Conservation (phyloP, 768 basidiomycete genomes). For the Mycena amicta region DNA sequence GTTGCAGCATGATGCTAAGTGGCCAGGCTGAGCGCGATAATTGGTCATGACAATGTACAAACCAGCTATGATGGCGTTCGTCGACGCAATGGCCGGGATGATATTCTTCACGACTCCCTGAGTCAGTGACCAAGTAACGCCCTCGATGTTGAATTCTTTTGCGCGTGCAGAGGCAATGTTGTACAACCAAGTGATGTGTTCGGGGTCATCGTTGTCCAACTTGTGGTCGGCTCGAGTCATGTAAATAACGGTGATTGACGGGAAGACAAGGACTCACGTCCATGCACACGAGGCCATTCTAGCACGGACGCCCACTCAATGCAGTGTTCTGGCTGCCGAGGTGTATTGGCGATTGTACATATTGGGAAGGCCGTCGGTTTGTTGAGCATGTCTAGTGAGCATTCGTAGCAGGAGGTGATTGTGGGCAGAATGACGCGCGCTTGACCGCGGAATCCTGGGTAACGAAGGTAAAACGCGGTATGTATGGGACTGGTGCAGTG, state of each 20-base stretch:
- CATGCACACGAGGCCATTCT: conserved; percentile 95
- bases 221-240: conserved; percentile 70
- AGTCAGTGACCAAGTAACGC: conserved; percentile 96
- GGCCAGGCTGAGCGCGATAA: conserved; percentile 8
- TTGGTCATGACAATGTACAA: conserved; percentile 18
- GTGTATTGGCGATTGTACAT: conserved; percentile 98
- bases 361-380: conserved; percentile 97
- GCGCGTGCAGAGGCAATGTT: conserved; percentile 80
- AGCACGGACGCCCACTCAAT: conserved; percentile 99
- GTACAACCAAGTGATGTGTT: conserved; percentile 94
- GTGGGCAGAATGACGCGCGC: conserved; percentile 96
- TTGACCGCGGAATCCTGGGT: conserved; percentile 89
- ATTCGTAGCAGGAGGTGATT: conserved; percentile 96
- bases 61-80: conserved; percentile 98
- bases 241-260: background rate
- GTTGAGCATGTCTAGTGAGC: conserved; percentile 97
- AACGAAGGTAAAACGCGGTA: background rate
- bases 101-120: conserved; percentile 99
- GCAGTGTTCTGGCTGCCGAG: conserved; percentile 96
- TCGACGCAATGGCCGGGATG: conserved; percentile 97
- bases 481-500: background rate
- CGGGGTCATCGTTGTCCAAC: conserved; percentile 95
- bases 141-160: conserved; percentile 94
- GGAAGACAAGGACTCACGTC: conserved; percentile 53
- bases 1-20: conserved; percentile 92